A percentile compares a stretch with the other conserved stretches of the same genome.
Conservation (phyloP, 2,329 filamentous ascomycete species). For the Chrysosporium keratinophilum region DNA sequence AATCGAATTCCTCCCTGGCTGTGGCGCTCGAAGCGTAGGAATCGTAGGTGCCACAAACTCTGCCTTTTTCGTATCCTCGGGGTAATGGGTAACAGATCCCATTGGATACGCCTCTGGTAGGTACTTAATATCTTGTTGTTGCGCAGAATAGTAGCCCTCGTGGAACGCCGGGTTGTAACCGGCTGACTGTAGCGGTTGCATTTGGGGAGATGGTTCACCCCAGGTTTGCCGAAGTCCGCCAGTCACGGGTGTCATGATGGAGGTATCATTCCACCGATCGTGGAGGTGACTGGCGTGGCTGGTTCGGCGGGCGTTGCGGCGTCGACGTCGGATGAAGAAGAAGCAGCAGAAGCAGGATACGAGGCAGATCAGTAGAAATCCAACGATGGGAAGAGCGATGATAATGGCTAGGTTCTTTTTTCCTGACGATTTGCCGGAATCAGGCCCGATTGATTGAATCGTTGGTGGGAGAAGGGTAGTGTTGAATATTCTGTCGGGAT, state of each 20-base stretch:
- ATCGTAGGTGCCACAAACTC: slow-evolving; percentile 12
- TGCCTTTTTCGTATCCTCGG: slow-evolving; percentile 8
- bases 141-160: not conserved
- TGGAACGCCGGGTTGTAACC: slow-evolving; percentile 2
- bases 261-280: slow-evolving; percentile 27
- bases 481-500: slow-evolving; percentile 34
- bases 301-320: slow-evolving; percentile 26
- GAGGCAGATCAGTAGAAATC: slow-evolving; percentile 31
- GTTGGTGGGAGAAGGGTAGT: slow-evolving; percentile 30
- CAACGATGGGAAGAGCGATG: slow-evolving; percentile 37
- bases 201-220: slow-evolving; percentile 14
- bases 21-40: slow-evolving; percentile 15
- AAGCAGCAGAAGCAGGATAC: slow-evolving; percentile 30
- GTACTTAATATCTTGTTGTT: slow-evolving; percentile 16
- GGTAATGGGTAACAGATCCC: not conserved
- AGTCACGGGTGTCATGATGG: slow-evolving; percentile 22
- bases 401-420: slow-evolving; percentile 28
- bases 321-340: slow-evolving; percentile 35
- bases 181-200: slow-evolving; percentile 1
- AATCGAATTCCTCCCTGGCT: slow-evolving; percentile 12
- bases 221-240: slow-evolving; percentile 21
- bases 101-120: slow-evolving; percentile 15
- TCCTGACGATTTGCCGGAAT: slow-evolving; percentile 13
- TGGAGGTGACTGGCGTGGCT: slow-evolving; percentile 25
- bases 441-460: slow-evolving; percentile 19